A percentile compares a stretch with the other conserved stretches of the same genome.
These are phyloP conservation scores for Xylaria telfairii DNA, from an alignment of 495 filamentous ascomycete species.

Conservation along the genomic window DNA sequence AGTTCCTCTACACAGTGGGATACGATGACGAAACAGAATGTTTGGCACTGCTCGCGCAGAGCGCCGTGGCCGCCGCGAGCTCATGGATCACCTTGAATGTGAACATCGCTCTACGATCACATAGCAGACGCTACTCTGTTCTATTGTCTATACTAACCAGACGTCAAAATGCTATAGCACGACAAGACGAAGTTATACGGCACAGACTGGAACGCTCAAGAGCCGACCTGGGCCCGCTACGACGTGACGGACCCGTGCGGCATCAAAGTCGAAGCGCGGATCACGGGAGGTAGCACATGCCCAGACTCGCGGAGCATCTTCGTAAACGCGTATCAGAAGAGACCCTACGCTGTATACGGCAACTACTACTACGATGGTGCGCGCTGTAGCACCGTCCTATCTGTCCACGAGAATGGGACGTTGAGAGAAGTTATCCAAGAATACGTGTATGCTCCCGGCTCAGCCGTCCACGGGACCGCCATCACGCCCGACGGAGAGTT, in stretches of 20 bases:
- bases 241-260: slow-evolving; percentile 60
- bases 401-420: slow-evolving; percentile 37
- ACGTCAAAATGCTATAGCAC: slow-evolving; percentile 32
- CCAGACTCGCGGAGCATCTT: slow-evolving; percentile 37
- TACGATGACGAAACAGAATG: slow-evolving; percentile 40
- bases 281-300: slow-evolving; percentile 66
- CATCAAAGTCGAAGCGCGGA: slow-evolving; percentile 67
- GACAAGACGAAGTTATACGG: slow-evolving; percentile 46
- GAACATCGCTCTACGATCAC: slow-evolving; percentile 19
- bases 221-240: slow-evolving; percentile 41
- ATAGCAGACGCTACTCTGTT: background rate
- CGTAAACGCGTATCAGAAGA: slow-evolving; percentile 27
- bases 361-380: slow-evolving; percentile 39
- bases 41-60: slow-evolving; percentile 30
- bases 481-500: slow-evolving; percentile 29
- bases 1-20: slow-evolving; percentile 39
- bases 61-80: slow-evolving; percentile 31
- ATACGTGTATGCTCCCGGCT: slow-evolving; percentile 36
- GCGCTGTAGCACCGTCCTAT: slow-evolving; percentile 43
- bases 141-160: background rate
- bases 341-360: slow-evolving; percentile 43
- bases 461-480: slow-evolving; percentile 45
- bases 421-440: slow-evolving; percentile 33
- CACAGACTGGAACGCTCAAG: slow-evolving; percentile 33
- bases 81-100: slow-evolving; percentile 47